These are phyloP conservation scores for Sugiyamaella paludigena DNA, from an alignment of 1,139 yeast genomes.

Conservation along the genomic window DNA sequence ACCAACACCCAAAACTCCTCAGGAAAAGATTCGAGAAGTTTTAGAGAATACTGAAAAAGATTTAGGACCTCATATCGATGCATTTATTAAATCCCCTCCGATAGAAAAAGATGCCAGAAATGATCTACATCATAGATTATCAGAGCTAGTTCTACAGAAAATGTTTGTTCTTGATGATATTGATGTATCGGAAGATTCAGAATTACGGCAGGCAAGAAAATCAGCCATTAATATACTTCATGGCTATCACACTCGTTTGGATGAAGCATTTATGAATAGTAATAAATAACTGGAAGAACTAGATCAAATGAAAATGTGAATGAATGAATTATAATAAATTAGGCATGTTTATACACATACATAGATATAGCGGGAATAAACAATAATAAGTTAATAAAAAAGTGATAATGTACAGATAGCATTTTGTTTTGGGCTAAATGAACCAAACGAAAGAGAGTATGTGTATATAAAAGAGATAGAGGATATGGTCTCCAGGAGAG, in stretches of 20 bases:
- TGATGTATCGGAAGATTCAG: constrained; percentile 39
- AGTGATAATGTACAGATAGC: too few relatives aligned
- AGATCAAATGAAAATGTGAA: background rate
- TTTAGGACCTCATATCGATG: constrained; percentile 34
- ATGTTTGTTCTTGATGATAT: constrained; percentile 42
- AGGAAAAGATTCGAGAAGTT: constrained; percentile 34
- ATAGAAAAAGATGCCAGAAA: constrained; percentile 27
- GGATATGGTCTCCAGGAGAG: too few relatives aligned
- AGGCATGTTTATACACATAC: background rate
- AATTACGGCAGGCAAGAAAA: constrained; percentile 38
- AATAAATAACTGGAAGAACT: background rate
- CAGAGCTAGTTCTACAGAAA: constrained; percentile 41
- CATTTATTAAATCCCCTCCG: constrained; percentile 34
- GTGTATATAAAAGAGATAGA: too few relatives aligned
- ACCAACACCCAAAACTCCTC: constrained; percentile 28
- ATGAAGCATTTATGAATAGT: constrained; percentile 27
- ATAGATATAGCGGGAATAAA: background rate
- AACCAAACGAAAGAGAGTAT: too few relatives aligned
- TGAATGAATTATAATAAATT: background rate
- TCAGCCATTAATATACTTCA: constrained; percentile 41
- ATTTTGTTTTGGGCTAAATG: too few relatives aligned
- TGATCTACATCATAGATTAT: constrained; percentile 38
- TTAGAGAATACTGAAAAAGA: constrained; percentile 30
- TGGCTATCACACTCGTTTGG: constrained; percentile 35
- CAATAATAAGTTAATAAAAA: too few relatives aligned